Conservation (phyloP, 176 grass and related monocot species). For the Alloteropsis semialata region DNA sequence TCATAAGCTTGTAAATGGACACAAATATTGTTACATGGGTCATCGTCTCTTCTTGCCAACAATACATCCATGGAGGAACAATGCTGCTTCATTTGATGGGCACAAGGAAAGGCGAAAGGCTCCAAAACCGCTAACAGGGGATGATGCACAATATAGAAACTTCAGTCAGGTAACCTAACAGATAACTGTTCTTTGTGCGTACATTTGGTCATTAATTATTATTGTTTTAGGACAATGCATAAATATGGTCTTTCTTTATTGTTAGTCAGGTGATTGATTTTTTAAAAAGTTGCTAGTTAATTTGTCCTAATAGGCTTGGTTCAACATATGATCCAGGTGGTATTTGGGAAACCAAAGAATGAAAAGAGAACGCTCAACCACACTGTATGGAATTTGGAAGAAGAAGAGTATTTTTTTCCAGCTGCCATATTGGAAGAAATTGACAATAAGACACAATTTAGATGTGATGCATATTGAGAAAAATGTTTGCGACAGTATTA, state of each 20-base stretch:
- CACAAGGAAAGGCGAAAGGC: background rate
- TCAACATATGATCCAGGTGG: background rate
- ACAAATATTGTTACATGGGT: background rate
- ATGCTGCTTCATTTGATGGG: background rate
- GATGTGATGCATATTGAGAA: too few species aligned
- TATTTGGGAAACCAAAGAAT: background rate
- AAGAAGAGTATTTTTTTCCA: constrained; percentile 1
- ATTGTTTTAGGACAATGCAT: too few species aligned
- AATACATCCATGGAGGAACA: background rate
- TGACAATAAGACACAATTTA: background rate
- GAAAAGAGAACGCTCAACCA: background rate
- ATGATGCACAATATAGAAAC: background rate
- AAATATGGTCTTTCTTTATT: background rate
- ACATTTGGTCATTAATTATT: too few species aligned
- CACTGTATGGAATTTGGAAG: constrained; percentile 6
- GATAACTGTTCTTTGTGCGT: too few species aligned
- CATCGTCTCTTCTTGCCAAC: background rate
- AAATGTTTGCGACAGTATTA: background rate
- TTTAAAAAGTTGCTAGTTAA: too few species aligned
- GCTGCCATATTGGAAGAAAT: background rate
- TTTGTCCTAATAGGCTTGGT: too few species aligned
- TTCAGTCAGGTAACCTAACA: background rate
- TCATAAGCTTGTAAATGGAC: background rate
- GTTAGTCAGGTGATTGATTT: too few species aligned
- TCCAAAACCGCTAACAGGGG: background rate